Percentiles rank a stretch among this genome's conserved stretches.
phyloP scores from a whole-genome alignment of 148 eudicot genomes.

The Silene latifolia region DNA sequence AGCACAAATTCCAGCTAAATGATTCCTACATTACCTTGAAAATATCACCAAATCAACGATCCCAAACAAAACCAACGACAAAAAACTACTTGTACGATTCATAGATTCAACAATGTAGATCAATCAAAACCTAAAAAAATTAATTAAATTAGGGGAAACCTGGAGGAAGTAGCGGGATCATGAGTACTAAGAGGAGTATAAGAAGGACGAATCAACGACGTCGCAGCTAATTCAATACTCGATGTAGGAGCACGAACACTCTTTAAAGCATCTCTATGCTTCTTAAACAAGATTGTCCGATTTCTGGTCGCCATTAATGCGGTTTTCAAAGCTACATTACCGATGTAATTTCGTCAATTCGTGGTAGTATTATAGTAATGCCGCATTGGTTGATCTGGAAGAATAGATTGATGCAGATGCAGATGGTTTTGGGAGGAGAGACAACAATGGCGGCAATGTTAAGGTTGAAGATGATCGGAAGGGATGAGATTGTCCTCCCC shows the following conservation, averaged over 20 bases:
- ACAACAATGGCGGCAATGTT: too few relatives aligned
- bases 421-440: too few relatives aligned
- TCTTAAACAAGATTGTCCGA: constrained; percentile 58
- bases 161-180: constrained; percentile 31
- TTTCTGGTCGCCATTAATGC: constrained; percentile 74
- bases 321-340: background rate
- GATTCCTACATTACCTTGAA: background rate
- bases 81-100: background rate
- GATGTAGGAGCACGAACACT: constrained; percentile 52
- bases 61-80: background rate
- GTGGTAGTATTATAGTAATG: too few relatives aligned
- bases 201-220: constrained; percentile 51
- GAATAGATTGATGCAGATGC: too few relatives aligned
- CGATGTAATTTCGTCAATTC: background rate
- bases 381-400: too few relatives aligned
- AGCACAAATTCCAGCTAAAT: background rate
- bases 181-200: constrained; percentile 48
- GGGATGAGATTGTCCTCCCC: too few relatives aligned
- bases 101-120: background rate
- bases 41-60: background rate
- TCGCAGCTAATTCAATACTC: constrained; percentile 54
- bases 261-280: constrained; percentile 77
- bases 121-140: background rate
- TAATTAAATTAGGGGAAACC: constrained; percentile 6
- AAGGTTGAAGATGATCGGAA: too few relatives aligned